Base-by-base conservation (phyloP, 768 basidiomycete species). In the Lactifluus volemus region DNA sequence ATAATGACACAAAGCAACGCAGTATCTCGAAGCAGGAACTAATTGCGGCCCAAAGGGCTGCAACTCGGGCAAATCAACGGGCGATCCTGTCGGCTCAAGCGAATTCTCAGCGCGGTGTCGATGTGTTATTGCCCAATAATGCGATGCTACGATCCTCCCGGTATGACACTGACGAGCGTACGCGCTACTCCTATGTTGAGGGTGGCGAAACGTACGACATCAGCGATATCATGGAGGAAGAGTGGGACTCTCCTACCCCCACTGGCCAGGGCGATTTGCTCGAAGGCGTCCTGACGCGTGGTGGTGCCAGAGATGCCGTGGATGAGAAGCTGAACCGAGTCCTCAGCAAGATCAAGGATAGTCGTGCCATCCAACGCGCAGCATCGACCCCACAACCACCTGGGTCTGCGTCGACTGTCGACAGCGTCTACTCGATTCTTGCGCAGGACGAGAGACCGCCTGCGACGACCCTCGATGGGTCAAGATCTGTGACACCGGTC, bases 181-280 rank as follows among this genome's bases (percentile, higher is more conserved):
- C 93, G 75, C 86, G 95, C 0, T 99, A 99, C 71, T 97, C 95
- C 42, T 98, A 92, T 70, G 88, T 98, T 45, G 86, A 92, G 63
- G 92, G 94, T 63, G 96, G 94, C 2, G 91, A 91, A 74, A 88
- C 88, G 0, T 89, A 86, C 68, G 96, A 98, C 71, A 92, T 98
- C 70, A 93, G 91, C 68, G 88, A 96, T 64, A 86, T 97, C 53
- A 81, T 98, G 50, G 92, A 95, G 69, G 84, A 90, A 72, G 96
- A 96, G 67, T 88, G 89, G 79, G 76, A 82, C 32, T 76, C 76
- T 42, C 73, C 72, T 42, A 45, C 66, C 45, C 69, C 68, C 15
- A 50, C 68, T 14, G 71, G 76, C 34, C 77, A 79, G 68, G 78
- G 76, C 44, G 89, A 92, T 67, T 73, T 92, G 19, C 72, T 92